Conservation (phyloP, 2,329 filamentous ascomycete genomes). For the Pleomassaria siparia region DNA sequence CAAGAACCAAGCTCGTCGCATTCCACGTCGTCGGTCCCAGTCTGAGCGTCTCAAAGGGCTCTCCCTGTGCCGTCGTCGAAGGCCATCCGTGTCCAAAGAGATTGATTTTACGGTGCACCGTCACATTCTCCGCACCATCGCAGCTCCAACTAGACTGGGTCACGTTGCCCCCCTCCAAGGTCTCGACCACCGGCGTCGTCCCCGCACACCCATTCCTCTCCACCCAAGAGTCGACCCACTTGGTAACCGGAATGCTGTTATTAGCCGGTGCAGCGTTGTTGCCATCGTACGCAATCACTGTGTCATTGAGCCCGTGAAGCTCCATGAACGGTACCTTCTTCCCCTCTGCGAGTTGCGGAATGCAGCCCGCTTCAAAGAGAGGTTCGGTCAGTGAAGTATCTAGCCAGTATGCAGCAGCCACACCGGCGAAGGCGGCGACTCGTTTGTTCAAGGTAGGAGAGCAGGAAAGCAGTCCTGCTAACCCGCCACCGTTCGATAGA, state of each 20-base stretch:
- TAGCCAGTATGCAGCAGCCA: constrained; percentile 49
- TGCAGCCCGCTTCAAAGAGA: constrained; percentile 18
- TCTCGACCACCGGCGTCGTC: neutral
- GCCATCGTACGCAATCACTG: constrained; percentile 26
- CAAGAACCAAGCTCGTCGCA: constrained; percentile 19
- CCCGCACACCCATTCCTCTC: constrained; percentile 11
- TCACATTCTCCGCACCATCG: constrained; percentile 11
- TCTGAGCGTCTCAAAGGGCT: constrained; percentile 21
- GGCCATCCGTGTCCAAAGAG: constrained; percentile 30
- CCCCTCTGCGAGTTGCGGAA: constrained; percentile 4
- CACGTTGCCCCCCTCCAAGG: constrained; percentile 15
- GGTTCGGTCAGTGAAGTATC: constrained; percentile 17
- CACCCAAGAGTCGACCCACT: constrained; percentile 18
- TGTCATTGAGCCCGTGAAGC: constrained; percentile 23
- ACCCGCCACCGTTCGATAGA: constrained; percentile 58
- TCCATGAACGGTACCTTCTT: constrained; percentile 19
- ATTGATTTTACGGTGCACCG: constrained; percentile 18
- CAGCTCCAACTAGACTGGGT: constrained; percentile 19
- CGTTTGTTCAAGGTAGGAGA: constrained; percentile 38
- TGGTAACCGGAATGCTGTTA: constrained; percentile 16
- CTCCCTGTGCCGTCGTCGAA: constrained; percentile 15
- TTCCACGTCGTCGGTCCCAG: constrained; percentile 23
- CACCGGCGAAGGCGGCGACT: constrained; percentile 53
- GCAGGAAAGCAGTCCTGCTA: constrained; percentile 51
- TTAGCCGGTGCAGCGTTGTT: constrained; percentile 14